Conservation (phyloP, 306 rosid genomes). For the Glycine latifolia region DNA sequence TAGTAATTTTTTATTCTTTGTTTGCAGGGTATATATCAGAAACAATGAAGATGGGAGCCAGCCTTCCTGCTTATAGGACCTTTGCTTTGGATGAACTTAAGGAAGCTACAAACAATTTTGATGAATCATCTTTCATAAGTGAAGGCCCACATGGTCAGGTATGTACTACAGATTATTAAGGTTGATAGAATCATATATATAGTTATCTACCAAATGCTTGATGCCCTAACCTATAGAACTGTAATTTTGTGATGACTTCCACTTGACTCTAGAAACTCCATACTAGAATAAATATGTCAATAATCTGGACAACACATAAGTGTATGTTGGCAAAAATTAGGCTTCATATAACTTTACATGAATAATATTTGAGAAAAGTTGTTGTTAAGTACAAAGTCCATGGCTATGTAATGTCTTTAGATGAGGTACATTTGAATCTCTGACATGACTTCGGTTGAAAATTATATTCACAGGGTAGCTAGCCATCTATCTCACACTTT, state of each 20-base stretch:
- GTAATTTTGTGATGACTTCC: conserved; percentile 19
- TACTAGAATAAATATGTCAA: background rate
- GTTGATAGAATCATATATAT: conserved; percentile 27
- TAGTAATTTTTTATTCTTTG: conserved; percentile 14
- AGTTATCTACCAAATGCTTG: background rate
- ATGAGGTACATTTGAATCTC: conserved; percentile 35
- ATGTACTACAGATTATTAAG: conserved; percentile 28
- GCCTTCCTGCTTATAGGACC: conserved; percentile 86
- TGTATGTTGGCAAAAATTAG: background rate
- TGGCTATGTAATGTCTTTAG: background rate
- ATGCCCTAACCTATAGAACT: no score
- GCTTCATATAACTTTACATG: no score
- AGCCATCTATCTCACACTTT: background rate
- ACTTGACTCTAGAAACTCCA: background rate
- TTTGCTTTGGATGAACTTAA: conserved; percentile 84
- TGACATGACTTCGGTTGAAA: background rate
- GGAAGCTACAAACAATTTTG: conserved; percentile 90
- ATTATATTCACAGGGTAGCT: background rate
- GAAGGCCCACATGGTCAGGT: conserved; percentile 81
- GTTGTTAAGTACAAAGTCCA: conserved; percentile 5
- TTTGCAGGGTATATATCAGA: conserved; percentile 81
- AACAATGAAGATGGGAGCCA: conserved; percentile 91
- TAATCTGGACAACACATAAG: background rate
- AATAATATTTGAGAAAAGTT: background rate
- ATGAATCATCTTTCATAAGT: conserved; percentile 65